A percentile compares a stretch with the other conserved stretches of the same genome.
Evolutionary conservation across 2,329 filamentous ascomycete genomes (phyloP).

Genomic region (Chaetomiaceae sp.): DNA sequence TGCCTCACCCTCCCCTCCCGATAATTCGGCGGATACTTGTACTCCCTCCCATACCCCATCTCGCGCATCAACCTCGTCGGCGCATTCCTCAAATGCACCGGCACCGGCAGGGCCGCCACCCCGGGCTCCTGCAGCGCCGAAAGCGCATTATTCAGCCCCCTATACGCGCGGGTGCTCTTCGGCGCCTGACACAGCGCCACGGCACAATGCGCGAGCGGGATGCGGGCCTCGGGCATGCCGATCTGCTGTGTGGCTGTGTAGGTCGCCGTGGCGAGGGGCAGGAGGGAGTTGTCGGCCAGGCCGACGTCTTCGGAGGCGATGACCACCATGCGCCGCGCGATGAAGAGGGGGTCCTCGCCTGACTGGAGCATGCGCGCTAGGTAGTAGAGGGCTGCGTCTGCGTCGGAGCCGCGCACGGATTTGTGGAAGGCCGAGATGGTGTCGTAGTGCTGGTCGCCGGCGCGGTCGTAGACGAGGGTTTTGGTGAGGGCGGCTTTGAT

Average conservation of each 20-base stretch:
- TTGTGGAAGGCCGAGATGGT: slow-evolving; percentile 98
- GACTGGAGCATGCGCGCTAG: slow-evolving; percentile 92
- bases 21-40: slow-evolving; percentile 96
- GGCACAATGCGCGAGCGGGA: slow-evolving; percentile 82
- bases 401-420: slow-evolving; percentile 78
- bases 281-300: slow-evolving; percentile 77
- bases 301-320: slow-evolving; percentile 94
- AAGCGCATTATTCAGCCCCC: slow-evolving; percentile 75
- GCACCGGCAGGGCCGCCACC: slow-evolving; percentile 74
- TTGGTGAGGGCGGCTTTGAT: slow-evolving; percentile 83
- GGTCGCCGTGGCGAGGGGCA: slow-evolving; percentile 77
- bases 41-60: slow-evolving; percentile 81
- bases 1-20: slow-evolving; percentile 75
- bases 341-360: slow-evolving; percentile 87
- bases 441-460: slow-evolving; percentile 95
- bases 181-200: slow-evolving; percentile 75
- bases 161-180: slow-evolving; percentile 84
- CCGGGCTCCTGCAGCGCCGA: slow-evolving; percentile 77
- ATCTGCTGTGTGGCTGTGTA: slow-evolving; percentile 89
- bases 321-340: slow-evolving; percentile 88
- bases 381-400: slow-evolving; percentile 90
- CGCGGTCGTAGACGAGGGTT: slow-evolving; percentile 90
- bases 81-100: slow-evolving; percentile 84
- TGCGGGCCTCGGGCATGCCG: slow-evolving; percentile 90
- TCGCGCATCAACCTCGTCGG: slow-evolving; percentile 92